Conservation (phyloP, 2,329 filamentous ascomycete genomes). For the Coniella lustricola region DNA sequence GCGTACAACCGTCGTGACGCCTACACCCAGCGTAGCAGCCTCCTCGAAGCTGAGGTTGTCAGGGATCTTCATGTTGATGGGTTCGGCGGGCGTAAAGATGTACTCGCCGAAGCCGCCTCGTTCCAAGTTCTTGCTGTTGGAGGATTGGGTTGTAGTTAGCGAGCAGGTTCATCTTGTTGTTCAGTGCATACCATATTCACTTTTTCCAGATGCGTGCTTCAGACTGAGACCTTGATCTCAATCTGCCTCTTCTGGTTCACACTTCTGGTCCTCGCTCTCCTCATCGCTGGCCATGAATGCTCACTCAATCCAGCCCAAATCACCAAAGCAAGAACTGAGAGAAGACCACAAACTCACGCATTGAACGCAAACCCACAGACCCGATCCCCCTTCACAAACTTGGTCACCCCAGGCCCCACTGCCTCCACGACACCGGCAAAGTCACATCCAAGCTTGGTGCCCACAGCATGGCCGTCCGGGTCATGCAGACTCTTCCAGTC, state of each 20-base stretch:
- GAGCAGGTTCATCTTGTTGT: too few species aligned
- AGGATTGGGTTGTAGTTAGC: too few species aligned
- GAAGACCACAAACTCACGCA: conserved; percentile 2
- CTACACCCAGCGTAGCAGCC: conserved; percentile 36
- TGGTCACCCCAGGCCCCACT: conserved; percentile 35
- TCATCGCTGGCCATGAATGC: too few species aligned
- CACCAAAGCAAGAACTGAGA: background rate
- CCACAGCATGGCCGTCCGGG: background rate
- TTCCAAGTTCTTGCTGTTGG: conserved; percentile 30
- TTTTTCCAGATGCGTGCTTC: too few species aligned
- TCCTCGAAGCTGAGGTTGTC: conserved; percentile 38
- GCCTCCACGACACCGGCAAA: conserved; percentile 40
- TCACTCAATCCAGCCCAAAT: too few species aligned
- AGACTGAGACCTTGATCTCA: too few species aligned
- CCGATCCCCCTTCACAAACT: conserved; percentile 42
- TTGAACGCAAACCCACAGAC: conserved; percentile 21
- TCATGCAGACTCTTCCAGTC: conserved; percentile 8
- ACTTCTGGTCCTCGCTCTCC: too few species aligned
- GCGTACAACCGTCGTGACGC: conserved; percentile 33
- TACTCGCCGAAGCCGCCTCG: conserved; percentile 37
- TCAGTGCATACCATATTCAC: too few species aligned
- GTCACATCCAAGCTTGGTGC: conserved; percentile 27
- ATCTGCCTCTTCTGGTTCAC: too few species aligned
- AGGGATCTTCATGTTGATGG: conserved; percentile 36
- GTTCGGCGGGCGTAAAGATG: conserved; percentile 30